Evolutionary conservation across 257 asterid species (phyloP).

Genomic region (Knoxia roxburghii): DNA sequence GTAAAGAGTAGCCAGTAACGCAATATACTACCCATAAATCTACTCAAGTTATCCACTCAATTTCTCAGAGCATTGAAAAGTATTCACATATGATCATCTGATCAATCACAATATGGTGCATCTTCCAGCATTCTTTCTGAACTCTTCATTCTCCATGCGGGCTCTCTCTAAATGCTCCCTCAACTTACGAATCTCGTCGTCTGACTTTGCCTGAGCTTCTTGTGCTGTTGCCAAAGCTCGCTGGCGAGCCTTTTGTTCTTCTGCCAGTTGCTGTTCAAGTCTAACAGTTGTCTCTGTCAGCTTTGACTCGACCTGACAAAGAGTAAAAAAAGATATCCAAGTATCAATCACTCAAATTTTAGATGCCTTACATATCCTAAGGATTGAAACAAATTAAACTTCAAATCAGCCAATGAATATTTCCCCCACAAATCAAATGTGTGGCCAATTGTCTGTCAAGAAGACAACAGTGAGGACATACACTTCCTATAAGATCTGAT

Average conservation of each 20-base stretch:
- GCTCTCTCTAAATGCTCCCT: conserved; percentile 51
- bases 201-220: conserved; percentile 33
- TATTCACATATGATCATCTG: too few species aligned
- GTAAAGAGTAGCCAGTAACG: too few species aligned
- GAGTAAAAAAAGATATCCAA: background rate
- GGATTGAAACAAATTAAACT: background rate
- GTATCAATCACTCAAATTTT: background rate
- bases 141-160: conserved; percentile 44
- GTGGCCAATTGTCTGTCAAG: background rate
- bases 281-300: conserved; percentile 32
- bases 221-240: conserved; percentile 33
- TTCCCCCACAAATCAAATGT: too few species aligned
- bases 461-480: background rate
- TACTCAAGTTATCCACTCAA: too few species aligned
- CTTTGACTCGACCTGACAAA: conserved; percentile 34
- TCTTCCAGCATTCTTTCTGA: conserved; percentile 37
- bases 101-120: conserved; percentile 3
- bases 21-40: too few species aligned
- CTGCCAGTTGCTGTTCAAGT: conserved; percentile 36
- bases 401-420: too few species aligned
- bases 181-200: conserved; percentile 43
- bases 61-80: too few species aligned
- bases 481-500: too few species aligned
- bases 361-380: background rate
- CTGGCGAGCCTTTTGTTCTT: conserved; percentile 45